Evolutionary conservation across 345 rosid species (phyloP).

Genomic region (Camelina laxa): DNA sequence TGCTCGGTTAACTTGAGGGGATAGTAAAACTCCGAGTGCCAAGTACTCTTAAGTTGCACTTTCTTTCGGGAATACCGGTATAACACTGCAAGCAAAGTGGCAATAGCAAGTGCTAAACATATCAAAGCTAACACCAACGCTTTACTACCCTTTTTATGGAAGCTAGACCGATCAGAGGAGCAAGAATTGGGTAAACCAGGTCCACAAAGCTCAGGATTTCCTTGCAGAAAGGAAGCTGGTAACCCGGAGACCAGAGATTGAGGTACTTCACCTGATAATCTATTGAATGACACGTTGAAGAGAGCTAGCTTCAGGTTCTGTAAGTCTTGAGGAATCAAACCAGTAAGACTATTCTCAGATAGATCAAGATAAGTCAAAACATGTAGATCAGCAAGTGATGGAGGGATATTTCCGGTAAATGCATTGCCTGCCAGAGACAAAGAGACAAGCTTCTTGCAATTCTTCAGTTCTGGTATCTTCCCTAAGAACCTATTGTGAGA

Average conservation of each 20-base stretch:
- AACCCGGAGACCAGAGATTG: slow-evolving; percentile 75
- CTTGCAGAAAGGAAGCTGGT: slow-evolving; percentile 90
- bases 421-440: slow-evolving; percentile 77
- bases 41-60: slow-evolving; percentile 52
- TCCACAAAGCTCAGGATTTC: slow-evolving; percentile 87
- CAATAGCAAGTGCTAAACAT: slow-evolving; percentile 67
- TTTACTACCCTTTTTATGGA: slow-evolving; percentile 47
- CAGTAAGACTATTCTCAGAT: slow-evolving; percentile 78
- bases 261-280: slow-evolving; percentile 76
- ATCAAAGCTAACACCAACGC: slow-evolving; percentile 60
- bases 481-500: slow-evolving; percentile 77
- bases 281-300: slow-evolving; percentile 83
- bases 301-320: slow-evolving; percentile 91
- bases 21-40: slow-evolving; percentile 83
- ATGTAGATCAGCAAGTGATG: slow-evolving; percentile 75
- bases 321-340: slow-evolving; percentile 75
- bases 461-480: slow-evolving; percentile 75
- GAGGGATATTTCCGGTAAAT: slow-evolving; percentile 67
- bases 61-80: slow-evolving; percentile 61
- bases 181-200: slow-evolving; percentile 75
- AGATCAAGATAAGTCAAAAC: slow-evolving; percentile 93
- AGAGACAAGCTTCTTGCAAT: slow-evolving; percentile 86
- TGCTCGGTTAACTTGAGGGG: slow-evolving; percentile 81
- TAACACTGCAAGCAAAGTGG: slow-evolving; percentile 49
- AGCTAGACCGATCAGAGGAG: slow-evolving; percentile 49